A percentile compares a stretch with the other conserved stretches of the same genome.
phyloP scores from a whole-genome alignment of 2,329 filamentous ascomycete genomes.

The Cercospora sesami region DNA sequence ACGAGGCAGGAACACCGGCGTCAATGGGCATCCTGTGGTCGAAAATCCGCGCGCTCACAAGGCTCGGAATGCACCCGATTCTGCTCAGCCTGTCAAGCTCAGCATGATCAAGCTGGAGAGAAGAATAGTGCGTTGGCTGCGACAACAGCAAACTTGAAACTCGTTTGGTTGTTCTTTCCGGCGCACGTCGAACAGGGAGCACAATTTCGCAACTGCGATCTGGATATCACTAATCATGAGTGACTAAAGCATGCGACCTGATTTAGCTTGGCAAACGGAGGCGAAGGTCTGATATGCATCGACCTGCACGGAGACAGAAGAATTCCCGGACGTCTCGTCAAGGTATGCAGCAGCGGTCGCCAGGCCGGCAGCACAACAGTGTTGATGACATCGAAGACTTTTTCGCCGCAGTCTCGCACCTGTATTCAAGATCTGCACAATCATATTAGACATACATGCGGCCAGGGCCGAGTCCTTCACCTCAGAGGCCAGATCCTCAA shows the following conservation, averaged over 20 bases:
- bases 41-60: too few relatives aligned
- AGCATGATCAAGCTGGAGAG: too few relatives aligned
- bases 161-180: too few relatives aligned
- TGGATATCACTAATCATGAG: not conserved
- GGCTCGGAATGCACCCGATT: too few relatives aligned
- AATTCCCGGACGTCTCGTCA: not conserved
- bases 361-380: not conserved
- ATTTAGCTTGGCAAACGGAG: not conserved
- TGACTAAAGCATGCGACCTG: not conserved
- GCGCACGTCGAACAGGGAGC: not conserved
- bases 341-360: not conserved
- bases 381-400: not conserved
- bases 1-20: not conserved
- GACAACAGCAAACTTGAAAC: too few relatives aligned
- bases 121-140: too few relatives aligned
- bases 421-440: not conserved
- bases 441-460: not conserved
- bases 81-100: too few relatives aligned
- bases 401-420: not conserved
- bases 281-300: too few relatives aligned
- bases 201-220: not conserved
- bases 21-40: too few relatives aligned
- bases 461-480: not conserved
- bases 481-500: not conserved
- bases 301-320: not conserved